Base-by-base conservation (phyloP, 176 grass and related monocot species). In the Tuctoria greenei region DNA sequence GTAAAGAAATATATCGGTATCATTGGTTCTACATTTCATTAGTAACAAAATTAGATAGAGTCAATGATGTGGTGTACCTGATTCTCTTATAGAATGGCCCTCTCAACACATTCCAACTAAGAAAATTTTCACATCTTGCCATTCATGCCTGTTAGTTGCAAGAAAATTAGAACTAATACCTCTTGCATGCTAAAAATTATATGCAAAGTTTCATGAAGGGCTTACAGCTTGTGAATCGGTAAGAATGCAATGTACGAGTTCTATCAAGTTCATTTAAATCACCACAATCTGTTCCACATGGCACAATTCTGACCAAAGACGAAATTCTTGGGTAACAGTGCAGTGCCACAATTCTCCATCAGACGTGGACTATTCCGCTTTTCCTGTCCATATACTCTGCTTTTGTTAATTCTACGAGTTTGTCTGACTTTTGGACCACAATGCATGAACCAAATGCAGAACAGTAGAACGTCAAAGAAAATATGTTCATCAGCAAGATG, bases 261-360 rank as follows among this genome's bases (percentile, higher is more conserved):
- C 23, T 73, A 67, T 82, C 31, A 31, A 66, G 50, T 66, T 78
- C 28, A 55, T 25, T 49, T 57, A 77, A 40, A 77, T 31, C 11
- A 24, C 31, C 54, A 38, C 1, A 72, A 45, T 36, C 49, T 61
- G 15, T 72, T 26, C 38, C 23, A 18, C 17, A 78, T 26, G 40
- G 23, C 64, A 52, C 24, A 68, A 42, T 14, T 51, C 60, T 52
- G 23, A n/a, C 39, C 23, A 28, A 77, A 65, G 65, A 17, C 31
- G 0, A 44, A 13, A 60, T 68, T 79, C 16, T 41, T 71, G 28
- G 26, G 56, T 70, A 46, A 60, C 46, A 72, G 65, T 75, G 70
- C 36, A 31, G 25, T n/a, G n/a, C n/a, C n/a, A n/a, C 64, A 11
- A 63, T 46, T 56, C 60, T 82, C 8, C 34, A 36, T 64, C 26